phyloP scores from a whole-genome alignment of 1,284 basidiomycete species.

The Golubevia sp. region DNA sequence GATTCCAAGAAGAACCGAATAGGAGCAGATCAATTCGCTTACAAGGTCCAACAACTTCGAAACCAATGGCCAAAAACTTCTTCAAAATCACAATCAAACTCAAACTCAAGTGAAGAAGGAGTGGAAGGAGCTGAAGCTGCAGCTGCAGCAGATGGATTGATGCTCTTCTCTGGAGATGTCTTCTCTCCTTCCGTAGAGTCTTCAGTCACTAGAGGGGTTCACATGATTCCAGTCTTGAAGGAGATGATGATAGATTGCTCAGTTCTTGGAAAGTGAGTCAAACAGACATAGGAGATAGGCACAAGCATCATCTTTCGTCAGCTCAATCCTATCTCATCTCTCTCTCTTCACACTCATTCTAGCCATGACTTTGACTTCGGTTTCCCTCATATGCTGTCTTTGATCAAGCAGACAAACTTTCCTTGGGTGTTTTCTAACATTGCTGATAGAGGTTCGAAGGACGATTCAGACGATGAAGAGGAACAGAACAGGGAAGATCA shows the following conservation, averaged over 20 bases:
- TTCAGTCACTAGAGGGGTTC: conserved; percentile 83
- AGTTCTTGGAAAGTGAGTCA: conserved; percentile 59
- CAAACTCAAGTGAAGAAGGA: conserved; percentile 67
- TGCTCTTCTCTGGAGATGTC: conserved; percentile 82
- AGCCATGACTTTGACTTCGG: conserved; percentile 65
- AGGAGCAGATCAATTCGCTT: conserved; percentile 64
- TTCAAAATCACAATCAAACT: conserved; percentile 41
- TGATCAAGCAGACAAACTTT: conserved; percentile 23
- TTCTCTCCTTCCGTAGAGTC: conserved; percentile 79
- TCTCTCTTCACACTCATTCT: no score
- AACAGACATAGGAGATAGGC: conserved; percentile 76
- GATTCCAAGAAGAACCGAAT: conserved; percentile 6
- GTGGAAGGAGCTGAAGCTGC: no score
- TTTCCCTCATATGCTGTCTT: conserved; percentile 21
- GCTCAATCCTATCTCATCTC: conserved; percentile 22
- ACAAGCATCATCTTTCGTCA: no score
- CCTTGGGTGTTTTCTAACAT: conserved; percentile 27
- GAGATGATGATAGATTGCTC: conserved; percentile 34
- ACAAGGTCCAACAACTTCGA: conserved; percentile 55
- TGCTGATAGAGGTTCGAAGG: conserved; percentile 75
- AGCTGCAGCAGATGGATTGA: conserved; percentile 81
- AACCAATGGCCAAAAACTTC: conserved; percentile 45
- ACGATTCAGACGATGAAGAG: no score
- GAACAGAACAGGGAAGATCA: conserved; percentile 72
- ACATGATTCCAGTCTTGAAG: conserved; percentile 72